Conservation (phyloP, 106 monocot genomes). For the Xerophyta viscosa region DNA sequence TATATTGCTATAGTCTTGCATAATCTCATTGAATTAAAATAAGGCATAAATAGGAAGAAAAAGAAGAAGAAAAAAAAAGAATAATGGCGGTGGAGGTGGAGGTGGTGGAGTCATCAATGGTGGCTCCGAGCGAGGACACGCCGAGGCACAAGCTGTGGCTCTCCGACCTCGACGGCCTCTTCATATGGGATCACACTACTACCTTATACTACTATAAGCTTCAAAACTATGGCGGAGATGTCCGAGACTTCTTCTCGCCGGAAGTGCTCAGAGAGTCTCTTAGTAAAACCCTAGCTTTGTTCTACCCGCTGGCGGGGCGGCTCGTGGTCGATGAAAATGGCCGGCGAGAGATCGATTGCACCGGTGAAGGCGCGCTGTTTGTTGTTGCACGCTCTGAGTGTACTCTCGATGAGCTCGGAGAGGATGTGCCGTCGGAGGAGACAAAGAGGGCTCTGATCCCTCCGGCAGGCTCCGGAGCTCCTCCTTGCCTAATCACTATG, state of each 20-base stretch:
- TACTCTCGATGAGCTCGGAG: constrained; percentile 31
- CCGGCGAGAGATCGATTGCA: constrained; percentile 36
- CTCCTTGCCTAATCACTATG: neutral
- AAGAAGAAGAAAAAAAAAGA: too few species aligned
- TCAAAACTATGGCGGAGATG: too few species aligned
- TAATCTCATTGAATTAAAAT: too few species aligned
- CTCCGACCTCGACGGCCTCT: too few species aligned
- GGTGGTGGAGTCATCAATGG: too few species aligned
- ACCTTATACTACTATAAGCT: too few species aligned
- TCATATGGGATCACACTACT: too few species aligned
- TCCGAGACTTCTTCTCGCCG: neutral
- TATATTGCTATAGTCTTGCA: too few species aligned
- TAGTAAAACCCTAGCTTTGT: neutral
- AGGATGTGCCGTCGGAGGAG: constrained; percentile 36
- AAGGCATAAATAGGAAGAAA: too few species aligned
- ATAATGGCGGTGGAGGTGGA: too few species aligned
- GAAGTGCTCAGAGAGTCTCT: neutral
- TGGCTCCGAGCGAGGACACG: too few species aligned
- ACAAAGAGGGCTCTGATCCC: constrained; percentile 21
- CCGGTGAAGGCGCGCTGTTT: constrained; percentile 47
- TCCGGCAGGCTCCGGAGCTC: neutral
- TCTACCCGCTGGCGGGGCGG: constrained; percentile 4
- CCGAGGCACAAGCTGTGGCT: too few species aligned
- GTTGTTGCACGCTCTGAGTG: constrained; percentile 27
- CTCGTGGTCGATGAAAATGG: neutral